Conservation (phyloP, 2,329 filamentous ascomycete species). For the Gyromitra esculenta region DNA sequence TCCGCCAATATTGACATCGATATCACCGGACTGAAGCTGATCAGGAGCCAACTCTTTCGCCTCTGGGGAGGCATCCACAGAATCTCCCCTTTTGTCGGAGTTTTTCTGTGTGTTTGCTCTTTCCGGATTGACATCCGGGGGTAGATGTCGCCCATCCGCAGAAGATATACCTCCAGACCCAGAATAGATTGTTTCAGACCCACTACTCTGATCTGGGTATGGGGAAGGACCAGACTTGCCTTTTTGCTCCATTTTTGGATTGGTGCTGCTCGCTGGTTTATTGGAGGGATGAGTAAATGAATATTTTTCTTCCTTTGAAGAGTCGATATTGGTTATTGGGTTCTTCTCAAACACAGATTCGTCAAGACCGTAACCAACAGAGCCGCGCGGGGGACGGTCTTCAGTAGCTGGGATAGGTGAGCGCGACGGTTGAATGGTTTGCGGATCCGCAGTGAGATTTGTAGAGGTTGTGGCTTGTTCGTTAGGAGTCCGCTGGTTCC, state of each 20-base stretch:
- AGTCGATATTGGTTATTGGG: constrained; percentile 1
- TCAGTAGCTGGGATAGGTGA: constrained; percentile 6
- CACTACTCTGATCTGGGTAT: neutral
- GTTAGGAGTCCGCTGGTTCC: neutral
- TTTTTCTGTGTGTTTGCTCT: neutral
- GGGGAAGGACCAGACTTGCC: neutral
- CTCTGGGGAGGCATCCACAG: neutral
- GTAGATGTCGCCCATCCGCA: neutral
- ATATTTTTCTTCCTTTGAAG: neutral
- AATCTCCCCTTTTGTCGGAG: neutral
- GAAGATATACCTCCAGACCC: neutral
- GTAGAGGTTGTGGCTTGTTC: neutral
- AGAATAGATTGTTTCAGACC: neutral
- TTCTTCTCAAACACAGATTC: constrained; percentile 3
- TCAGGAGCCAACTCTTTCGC: neutral
- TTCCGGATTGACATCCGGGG: neutral
- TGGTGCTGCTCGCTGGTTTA: neutral
- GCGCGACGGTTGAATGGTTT: neutral
- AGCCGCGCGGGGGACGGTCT: neutral
- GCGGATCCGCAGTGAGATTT: neutral
- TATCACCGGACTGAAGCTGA: neutral
- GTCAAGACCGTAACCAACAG: neutral
- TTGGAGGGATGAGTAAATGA: neutral
- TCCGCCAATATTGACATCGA: constrained; percentile 7
- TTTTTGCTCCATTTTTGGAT: neutral